Percentiles rank a stretch among this genome's conserved stretches.
phyloP scores from a whole-genome alignment of 164 flowering plant genomes.

The Vitis rotundifolia region DNA sequence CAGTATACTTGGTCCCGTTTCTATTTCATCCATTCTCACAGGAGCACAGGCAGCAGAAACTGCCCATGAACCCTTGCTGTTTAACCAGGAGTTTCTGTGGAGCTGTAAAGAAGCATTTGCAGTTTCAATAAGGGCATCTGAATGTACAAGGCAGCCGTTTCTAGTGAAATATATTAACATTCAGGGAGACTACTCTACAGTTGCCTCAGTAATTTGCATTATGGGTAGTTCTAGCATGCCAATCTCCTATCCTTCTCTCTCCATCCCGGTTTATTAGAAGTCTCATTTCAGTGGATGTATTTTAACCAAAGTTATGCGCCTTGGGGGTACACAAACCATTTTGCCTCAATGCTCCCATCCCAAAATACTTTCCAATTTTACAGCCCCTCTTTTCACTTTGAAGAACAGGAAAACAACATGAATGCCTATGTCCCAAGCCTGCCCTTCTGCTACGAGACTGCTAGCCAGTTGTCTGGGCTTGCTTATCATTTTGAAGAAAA shows the following conservation, averaged over 20 bases:
- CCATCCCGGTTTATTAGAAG: background rate
- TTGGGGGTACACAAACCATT: no score
- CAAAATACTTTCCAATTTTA: no score
- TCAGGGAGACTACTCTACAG: conserved; percentile 26
- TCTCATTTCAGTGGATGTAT: no score
- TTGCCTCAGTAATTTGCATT: conserved; percentile 6
- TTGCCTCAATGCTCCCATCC: no score
- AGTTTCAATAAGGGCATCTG: conserved; percentile 9
- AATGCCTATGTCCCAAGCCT: conserved; percentile 8
- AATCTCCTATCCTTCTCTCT: background rate
- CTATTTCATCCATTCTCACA: conserved; percentile 26
- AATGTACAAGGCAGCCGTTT: conserved; percentile 10
- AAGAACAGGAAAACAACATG: background rate
- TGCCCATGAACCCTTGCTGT: conserved; percentile 13
- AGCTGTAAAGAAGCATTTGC: conserved; percentile 20
- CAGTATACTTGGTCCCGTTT: conserved; percentile 25
- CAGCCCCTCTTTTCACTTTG: no score
- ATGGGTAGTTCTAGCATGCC: conserved; percentile 14
- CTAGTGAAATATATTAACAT: conserved; percentile 31
- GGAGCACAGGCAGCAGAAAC: conserved; percentile 5
- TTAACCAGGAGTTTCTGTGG: conserved; percentile 24
- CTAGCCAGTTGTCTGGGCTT: conserved; percentile 1
- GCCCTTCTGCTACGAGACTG: conserved; percentile 1
- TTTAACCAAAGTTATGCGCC: no score
- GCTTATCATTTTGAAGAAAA: no score